These are phyloP conservation scores for Coemansia asiatica DNA, from an alignment of 192 early-diverging fungal genomes.

Conservation along the genomic window DNA sequence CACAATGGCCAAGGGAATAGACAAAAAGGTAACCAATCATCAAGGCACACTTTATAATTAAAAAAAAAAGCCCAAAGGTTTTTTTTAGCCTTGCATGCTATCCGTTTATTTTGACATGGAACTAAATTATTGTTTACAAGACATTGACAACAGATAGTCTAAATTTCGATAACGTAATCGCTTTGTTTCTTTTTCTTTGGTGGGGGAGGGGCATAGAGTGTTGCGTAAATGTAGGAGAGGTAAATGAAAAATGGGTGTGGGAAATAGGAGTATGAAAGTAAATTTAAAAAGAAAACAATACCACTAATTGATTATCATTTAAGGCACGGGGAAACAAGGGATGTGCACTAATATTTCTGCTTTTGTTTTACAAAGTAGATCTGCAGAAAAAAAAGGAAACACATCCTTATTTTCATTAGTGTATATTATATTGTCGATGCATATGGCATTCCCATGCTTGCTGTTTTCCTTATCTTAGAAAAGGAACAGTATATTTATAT, in stretches of 20 bases:
- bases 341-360: neutral
- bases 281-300: neutral
- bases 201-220: neutral
- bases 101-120: too few relatives aligned
- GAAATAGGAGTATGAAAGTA: conserved; percentile 2
- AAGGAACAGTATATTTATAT: too few relatives aligned
- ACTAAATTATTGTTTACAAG: neutral
- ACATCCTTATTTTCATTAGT: conserved; percentile 6
- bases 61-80: too few relatives aligned
- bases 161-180: neutral
- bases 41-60: too few relatives aligned
- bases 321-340: conserved; percentile 10
- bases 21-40: too few relatives aligned
- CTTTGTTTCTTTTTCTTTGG: neutral
- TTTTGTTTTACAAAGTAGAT: conserved; percentile 5
- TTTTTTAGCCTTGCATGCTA: too few relatives aligned
- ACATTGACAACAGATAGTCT: neutral
- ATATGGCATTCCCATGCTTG: conserved; percentile 5
- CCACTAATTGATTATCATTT: conserved; percentile 4
- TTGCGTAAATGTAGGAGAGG: neutral
- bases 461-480: neutral
- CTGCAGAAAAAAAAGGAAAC: conserved; percentile 5
- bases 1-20: neutral
- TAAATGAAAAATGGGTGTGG: neutral
- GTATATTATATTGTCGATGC: conserved; percentile 7